Evolutionary conservation across 495 filamentous ascomycete species (phyloP).

Genomic region (Neurospora sp.): DNA sequence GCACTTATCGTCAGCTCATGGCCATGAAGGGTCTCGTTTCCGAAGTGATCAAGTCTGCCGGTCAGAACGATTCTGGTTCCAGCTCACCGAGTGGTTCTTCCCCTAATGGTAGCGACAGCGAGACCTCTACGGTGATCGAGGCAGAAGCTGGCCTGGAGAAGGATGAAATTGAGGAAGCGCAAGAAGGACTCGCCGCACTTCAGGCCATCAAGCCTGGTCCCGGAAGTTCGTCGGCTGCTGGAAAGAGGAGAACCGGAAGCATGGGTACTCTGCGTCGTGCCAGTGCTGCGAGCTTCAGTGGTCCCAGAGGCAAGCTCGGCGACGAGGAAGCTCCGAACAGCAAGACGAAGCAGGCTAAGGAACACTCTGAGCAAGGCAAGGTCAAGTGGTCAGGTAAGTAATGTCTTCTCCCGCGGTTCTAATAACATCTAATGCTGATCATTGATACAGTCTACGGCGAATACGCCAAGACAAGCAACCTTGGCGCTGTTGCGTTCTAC

Average conservation of each 20-base stretch:
- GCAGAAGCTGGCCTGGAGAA: slow-evolving; percentile 34
- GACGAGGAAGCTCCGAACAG: slow-evolving; percentile 68
- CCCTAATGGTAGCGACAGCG: slow-evolving; percentile 41
- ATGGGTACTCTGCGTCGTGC: slow-evolving; percentile 73
- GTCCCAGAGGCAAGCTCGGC: slow-evolving; percentile 65
- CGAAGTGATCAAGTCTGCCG: slow-evolving; percentile 70
- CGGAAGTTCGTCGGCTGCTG: slow-evolving; percentile 19
- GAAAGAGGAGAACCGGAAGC: slow-evolving; percentile 54
- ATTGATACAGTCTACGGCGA: slow-evolving; percentile 53
- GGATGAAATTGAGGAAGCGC: slow-evolving; percentile 58
- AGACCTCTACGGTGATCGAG: slow-evolving; percentile 52
- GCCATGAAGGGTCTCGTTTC: slow-evolving; percentile 88
- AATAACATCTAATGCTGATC: slow-evolving; percentile 13
- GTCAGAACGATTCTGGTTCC: slow-evolving; percentile 36
- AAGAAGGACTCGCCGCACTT: slow-evolving; percentile 57
- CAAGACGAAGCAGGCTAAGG: slow-evolving; percentile 78
- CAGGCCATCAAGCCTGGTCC: slow-evolving; percentile 56
- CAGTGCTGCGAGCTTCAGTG: slow-evolving; percentile 81
- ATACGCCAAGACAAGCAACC: slow-evolving; percentile 89
- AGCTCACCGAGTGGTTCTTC: slow-evolving; percentile 15
- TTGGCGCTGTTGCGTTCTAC: slow-evolving; percentile 75
- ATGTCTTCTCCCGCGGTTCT: not conserved
- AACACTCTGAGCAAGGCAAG: slow-evolving; percentile 84
- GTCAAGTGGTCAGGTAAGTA: slow-evolving; percentile 72
- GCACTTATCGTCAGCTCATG: slow-evolving; percentile 80